Percentiles rank a stretch among this genome's conserved stretches.
Conservation (phyloP, 192 early-diverging fungal species). For the Linnemannia exigua region DNA sequence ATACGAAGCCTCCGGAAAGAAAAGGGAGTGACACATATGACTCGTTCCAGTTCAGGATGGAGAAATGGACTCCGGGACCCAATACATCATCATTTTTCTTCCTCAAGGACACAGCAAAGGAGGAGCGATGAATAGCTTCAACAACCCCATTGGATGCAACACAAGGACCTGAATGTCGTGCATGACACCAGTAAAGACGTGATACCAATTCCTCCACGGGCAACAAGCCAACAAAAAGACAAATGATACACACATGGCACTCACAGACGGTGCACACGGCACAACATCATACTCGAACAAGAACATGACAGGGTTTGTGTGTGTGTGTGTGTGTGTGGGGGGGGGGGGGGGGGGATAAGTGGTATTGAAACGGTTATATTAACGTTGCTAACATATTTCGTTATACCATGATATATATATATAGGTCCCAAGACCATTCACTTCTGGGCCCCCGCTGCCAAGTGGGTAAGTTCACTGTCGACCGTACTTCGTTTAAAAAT, state of each 20-base stretch:
- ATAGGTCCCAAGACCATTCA: conserved; percentile 97
- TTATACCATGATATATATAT: conserved; percentile 64
- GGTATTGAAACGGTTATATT: neutral
- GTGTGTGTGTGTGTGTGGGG: too few relatives aligned
- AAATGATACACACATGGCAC: neutral
- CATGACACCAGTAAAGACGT: too few relatives aligned
- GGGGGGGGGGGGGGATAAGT: too few relatives aligned
- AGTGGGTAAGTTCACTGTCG: conserved; percentile 78
- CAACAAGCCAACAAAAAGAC: neutral
- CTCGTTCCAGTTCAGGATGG: neutral
- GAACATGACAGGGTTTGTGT: neutral
- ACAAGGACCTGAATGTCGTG: too few relatives aligned
- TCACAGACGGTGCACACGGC: too few relatives aligned
- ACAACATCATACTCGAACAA: neutral
- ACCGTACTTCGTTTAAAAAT: neutral
- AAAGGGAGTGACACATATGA: neutral
- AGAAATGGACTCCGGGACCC: neutral
- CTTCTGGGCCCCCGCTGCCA: conserved; percentile 97
- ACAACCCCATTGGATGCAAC: too few relatives aligned
- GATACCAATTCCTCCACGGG: neutral
- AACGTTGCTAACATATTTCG: neutral
- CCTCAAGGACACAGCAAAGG: too few relatives aligned
- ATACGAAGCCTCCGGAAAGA: neutral
- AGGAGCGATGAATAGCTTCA: too few relatives aligned
- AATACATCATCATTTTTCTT: neutral